phyloP scores from a whole-genome alignment of 345 rosid species.

The Salix dunnii region DNA sequence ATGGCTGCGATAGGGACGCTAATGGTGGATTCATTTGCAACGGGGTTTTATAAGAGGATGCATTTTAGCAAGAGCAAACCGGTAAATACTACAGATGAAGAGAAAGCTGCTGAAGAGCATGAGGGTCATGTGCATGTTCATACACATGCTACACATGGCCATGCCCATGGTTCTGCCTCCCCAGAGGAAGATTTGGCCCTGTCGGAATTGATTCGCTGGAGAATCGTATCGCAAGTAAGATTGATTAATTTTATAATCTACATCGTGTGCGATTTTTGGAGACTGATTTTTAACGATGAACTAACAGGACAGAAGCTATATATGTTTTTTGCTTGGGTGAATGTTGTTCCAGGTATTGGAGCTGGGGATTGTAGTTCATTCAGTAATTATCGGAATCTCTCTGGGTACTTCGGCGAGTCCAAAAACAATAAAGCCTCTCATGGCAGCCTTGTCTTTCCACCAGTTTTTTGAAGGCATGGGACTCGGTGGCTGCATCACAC shows the following conservation, averaged over 20 bases:
- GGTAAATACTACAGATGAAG: slow-evolving; percentile 33
- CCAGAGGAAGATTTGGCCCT: slow-evolving; percentile 7
- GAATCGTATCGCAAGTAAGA: slow-evolving; percentile 50
- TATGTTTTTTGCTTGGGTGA: neutral
- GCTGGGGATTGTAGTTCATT: slow-evolving; percentile 68
- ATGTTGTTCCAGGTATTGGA: slow-evolving; percentile 46
- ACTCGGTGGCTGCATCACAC: slow-evolving; percentile 74
- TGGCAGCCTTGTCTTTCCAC: slow-evolving; percentile 67
- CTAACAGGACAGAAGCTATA: neutral
- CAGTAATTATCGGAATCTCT: slow-evolving; percentile 64
- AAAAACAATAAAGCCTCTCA: slow-evolving; percentile 55
- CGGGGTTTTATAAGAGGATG: slow-evolving; percentile 43
- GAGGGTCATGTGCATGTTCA: slow-evolving; percentile 58
- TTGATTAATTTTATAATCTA: neutral
- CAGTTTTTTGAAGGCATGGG: slow-evolving; percentile 84
- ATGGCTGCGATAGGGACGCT: slow-evolving; percentile 47
- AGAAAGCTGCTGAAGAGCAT: slow-evolving; percentile 21
- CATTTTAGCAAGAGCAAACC: slow-evolving; percentile 29
- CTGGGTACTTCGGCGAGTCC: slow-evolving; percentile 55
- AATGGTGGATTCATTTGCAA: slow-evolving; percentile 53
- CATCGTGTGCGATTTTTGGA: neutral
- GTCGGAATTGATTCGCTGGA: slow-evolving; percentile 39
- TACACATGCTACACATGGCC: slow-evolving; percentile 63
- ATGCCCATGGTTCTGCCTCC: slow-evolving; percentile 50
- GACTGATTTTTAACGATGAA: neutral